A percentile compares a stretch with the other conserved stretches of the same genome.
phyloP scores from a whole-genome alignment of 371 early-diverging fungal genomes.

The Mucor lusitanicus region DNA sequence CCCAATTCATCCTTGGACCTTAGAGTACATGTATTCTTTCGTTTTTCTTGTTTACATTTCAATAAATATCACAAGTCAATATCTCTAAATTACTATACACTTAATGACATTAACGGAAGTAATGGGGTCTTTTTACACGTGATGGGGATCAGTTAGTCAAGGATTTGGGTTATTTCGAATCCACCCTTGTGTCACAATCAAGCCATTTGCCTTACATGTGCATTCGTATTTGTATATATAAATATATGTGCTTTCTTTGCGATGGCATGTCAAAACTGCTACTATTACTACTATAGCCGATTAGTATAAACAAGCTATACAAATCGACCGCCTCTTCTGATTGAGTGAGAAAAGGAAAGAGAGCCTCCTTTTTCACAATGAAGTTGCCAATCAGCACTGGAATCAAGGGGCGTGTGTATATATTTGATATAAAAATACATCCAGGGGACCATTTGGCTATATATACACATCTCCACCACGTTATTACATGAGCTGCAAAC shows the following conservation, averaged over 20 bases:
- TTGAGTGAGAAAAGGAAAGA: too few relatives aligned
- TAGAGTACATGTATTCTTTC: conserved; percentile 7
- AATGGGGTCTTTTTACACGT: not conserved
- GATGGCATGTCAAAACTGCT: not conserved
- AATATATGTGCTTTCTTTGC: not conserved
- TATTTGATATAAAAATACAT: not conserved
- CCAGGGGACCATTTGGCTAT: not conserved
- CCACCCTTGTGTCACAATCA: conserved; percentile 15
- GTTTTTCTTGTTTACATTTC: not conserved
- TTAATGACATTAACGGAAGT: not conserved
- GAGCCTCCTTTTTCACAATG: not conserved
- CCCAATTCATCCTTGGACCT: not conserved
- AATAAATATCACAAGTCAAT: not conserved
- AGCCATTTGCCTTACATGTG: not conserved
- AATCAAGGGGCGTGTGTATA: not conserved
- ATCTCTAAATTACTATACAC: not conserved
- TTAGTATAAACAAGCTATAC: not conserved
- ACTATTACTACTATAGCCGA: not conserved
- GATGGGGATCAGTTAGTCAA: not conserved
- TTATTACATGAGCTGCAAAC: not conserved
- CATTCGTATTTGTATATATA: not conserved
- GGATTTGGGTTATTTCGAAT: conserved; percentile 7
- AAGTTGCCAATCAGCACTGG: not conserved
- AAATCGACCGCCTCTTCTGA: too few relatives aligned
- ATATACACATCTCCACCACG: not conserved